Percentiles rank a stretch among this genome's conserved stretches.
These are phyloP conservation scores for Cladosporium oxysporum DNA, from an alignment of 2,329 filamentous ascomycete species.

Conservation along the genomic window DNA sequence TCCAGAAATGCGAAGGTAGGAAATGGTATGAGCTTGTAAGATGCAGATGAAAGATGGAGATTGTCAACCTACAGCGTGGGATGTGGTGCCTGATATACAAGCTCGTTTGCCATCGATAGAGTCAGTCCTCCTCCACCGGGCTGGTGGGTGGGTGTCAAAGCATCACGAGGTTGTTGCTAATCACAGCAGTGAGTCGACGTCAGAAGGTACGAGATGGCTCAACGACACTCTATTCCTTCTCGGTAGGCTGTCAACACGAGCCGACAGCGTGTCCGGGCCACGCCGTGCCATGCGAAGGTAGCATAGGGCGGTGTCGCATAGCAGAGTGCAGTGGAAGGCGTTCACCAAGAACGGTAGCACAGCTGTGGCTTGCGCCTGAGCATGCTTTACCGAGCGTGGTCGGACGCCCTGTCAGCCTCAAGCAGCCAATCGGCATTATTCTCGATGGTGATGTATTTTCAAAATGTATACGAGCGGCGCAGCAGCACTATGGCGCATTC, in stretches of 20 bases:
- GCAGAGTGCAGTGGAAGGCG: background rate
- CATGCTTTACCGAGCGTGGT: background rate
- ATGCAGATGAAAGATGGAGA: conserved; percentile 12
- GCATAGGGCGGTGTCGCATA: conserved; percentile 10
- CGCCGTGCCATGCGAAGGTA: conserved; percentile 11
- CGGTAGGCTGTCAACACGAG: conserved; percentile 14
- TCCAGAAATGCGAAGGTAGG: conserved; percentile 10
- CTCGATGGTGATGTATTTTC: background rate
- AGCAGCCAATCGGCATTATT: conserved; percentile 8
- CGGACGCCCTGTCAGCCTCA: conserved; percentile 10
- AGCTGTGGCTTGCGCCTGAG: conserved; percentile 12
- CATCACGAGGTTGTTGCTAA: conserved; percentile 20
- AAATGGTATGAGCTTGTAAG: conserved; percentile 7
- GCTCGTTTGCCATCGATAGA: background rate
- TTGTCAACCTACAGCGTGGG: conserved; percentile 7
- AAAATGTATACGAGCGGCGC: conserved; percentile 17
- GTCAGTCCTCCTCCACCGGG: background rate
- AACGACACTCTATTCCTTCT: conserved; percentile 8
- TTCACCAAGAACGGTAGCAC: background rate
- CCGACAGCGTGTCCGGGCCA: conserved; percentile 18
- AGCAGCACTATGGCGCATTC: conserved; percentile 12
- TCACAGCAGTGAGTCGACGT: conserved; percentile 4
- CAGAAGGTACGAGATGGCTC: conserved; percentile 12
- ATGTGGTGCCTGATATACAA: conserved; percentile 13
- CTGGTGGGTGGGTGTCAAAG: conserved; percentile 11